Base-by-base conservation (phyloP, 352 stramenopile genomes). In the Plasmopara halstedii region DNA sequence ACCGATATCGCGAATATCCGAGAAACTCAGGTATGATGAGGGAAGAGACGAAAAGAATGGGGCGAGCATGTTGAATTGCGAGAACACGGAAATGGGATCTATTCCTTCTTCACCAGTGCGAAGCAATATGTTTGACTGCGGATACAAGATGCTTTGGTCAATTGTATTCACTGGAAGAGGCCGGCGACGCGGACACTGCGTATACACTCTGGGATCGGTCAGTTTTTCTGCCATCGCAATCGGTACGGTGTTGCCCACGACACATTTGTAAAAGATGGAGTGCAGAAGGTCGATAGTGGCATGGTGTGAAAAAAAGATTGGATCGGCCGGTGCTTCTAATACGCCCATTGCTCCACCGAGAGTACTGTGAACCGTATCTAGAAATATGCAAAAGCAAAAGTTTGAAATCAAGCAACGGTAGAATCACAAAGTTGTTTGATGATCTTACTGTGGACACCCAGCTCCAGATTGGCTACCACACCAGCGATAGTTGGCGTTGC, bases 291-390 rank as follows among this genome's bases (percentile, higher is more conserved):
- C 83, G 42, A 94, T 66, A n/a, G 71, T 62, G 20, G 81, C 64
- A 59, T 94, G 83, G 43, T 94, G 83, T 22, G 81, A 92, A 43
- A 71, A 94, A 64, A 94, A 94, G 43, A 94, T 90, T 6, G 81
- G 81, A 25, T 94, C 83, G 1, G 79, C 70, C 3, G 82, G 75
- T 10, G 83, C 75, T 58, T 91, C 75, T 37, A 93, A 51, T 33
- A 76, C 44, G 18, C 59, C 65, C 81, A 94, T 93, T 29, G 67
- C 65, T 5, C 79, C 83, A 3, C 40, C 62, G 0, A 94, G 56
- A 9, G 76, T 62, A 46, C 62, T 88, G 64, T 94, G 83, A 21
- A 93, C 70, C 46, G 80, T 92, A 46, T 93, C 77, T 89, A 29
- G 31, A n/a, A 18, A 46, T 50, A 42, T 34, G 29, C 38, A 21